Evolutionary conservation across 805 yeast species (phyloP).

Genomic region (Hanseniaspora guilliermondii): DNA sequence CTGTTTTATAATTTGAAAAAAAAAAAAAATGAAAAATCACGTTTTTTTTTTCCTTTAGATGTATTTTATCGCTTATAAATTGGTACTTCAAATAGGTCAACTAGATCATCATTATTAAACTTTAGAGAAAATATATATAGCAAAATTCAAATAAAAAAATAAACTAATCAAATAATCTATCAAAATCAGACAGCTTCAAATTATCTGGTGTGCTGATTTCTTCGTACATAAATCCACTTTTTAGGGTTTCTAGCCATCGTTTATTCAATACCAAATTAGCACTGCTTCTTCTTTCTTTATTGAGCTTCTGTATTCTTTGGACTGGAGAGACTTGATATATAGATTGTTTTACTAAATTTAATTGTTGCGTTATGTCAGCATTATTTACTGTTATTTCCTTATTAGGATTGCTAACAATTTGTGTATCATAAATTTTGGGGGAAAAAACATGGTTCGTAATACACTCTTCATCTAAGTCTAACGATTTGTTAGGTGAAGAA

Average conservation of each 20-base stretch:
- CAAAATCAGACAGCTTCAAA: slow-evolving; percentile 57
- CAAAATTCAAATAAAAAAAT: neutral
- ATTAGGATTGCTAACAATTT: neutral
- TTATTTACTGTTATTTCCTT: neutral
- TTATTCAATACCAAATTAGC: neutral
- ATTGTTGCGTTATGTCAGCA: slow-evolving; percentile 5
- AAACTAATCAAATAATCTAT: slow-evolving; percentile 33
- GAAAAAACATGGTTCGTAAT: neutral
- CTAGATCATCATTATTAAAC: too few relatives aligned
- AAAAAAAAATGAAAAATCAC: neutral
- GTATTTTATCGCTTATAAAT: too few relatives aligned
- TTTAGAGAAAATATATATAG: neutral
- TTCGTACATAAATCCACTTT: slow-evolving; percentile 65
- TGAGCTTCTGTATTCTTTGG: neutral
- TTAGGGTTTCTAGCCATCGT: slow-evolving; percentile 60
- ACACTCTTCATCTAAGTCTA: neutral
- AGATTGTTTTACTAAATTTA: neutral
- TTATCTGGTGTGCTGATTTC: slow-evolving; percentile 74
- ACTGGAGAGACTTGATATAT: slow-evolving; percentile 7
- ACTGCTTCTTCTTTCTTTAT: neutral
- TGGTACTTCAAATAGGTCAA: neutral
- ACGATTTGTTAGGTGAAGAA: neutral
- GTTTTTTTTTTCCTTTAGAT: too few relatives aligned
- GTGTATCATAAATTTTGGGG: neutral
- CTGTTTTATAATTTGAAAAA: neutral